Evolutionary conservation across 352 stramenopile species (phyloP), one percentile per base, ranked within the genome.

Genomic region (Phytophthora foliorum): DNA sequence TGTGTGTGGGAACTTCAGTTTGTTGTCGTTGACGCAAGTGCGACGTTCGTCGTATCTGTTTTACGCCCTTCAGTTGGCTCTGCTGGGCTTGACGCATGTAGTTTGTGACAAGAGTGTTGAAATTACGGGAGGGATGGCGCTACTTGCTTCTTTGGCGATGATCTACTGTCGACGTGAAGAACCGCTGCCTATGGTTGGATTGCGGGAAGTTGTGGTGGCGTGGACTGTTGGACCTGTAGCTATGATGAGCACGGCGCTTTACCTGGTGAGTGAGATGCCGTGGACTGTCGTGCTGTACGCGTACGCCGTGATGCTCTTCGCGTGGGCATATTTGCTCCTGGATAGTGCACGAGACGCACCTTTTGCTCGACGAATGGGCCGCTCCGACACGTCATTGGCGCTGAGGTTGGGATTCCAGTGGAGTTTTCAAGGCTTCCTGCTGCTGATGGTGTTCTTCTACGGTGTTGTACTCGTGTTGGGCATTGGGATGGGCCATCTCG

Each of bases 261-360:
- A 90, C 24, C 48, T 93, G 4, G 63, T 89, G 11, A 73, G 72
- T 8, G 64, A 79, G 10, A 55, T 86, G 16, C 72, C 77, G 2
- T 81, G 72, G 65, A 38, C 57, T 27, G 77, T 93, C 6, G 55
- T 77, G 5, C 11, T 83, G 6, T 95, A 95, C 77, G 70, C 84
- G 22, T 67, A 86, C 50, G 45, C 82, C n/a, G 77, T 93, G 36
- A 76, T 91, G 74, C 60, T 86, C 21, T 91, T 92, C 31, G 67
- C 75, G 22, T 63, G 84, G 57, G 77, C 83, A 21, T 93, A 80
- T 71, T 44, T 90, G 59, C 67, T 95, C 19, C 54, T 89, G 29
- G 82, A 92, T 51, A 93, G 85, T 72, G 84, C 82, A 32, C 74
- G 74, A n/a, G 87, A 95, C 55, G 87, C 81, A 29, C 87, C 87